Evolutionary conservation across 2,329 filamentous ascomycete species (phyloP), one percentile per base, ranked within the genome.

Genomic region (Leptodontidium sp.): DNA sequence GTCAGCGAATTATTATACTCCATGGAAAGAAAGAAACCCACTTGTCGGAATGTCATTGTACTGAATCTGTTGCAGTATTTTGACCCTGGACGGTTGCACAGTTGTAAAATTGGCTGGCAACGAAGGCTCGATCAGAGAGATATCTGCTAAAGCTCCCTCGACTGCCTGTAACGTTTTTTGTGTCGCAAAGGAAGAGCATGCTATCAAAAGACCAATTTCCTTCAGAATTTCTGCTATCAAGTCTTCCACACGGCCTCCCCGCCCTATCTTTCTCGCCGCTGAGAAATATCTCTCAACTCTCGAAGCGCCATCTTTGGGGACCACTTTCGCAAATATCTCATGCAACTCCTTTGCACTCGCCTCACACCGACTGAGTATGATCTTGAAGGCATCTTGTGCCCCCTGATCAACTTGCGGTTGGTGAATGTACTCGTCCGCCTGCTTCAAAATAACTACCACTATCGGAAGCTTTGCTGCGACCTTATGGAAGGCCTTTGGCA

Each of bases 401-500:
- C 8, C n/a, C 5, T 50, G 47, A 8, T 50, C 47, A 24, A 50
- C 7, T 11, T 50, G 47, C 11, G 47, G n/a, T 8, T 50, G 17
- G 8, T 24, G 47, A 21, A 50, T 50, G 47, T 50, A 50, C 47
- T 24, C 47, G 5, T 50, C n/a, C 7, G 47, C 47, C n/a, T 50
- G 47, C n/a, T 24, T 11, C 47, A 50, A 8, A n/a, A 50, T 50
- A 11, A 50, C 17, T n/a, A 50, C 47, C 6, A 50, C 47, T 21
- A 50, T 50, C 47, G 47, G 47, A 24, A 50, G 43, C 45, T 62
- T 62, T 6, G 38, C 40, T 15, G 59, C 40, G n/a, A 29, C 40
- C 40, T 49, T 62, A 8, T 66, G 66, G 65, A 70, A 70, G 47
- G 50, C 61, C 15, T 58, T 67, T 52, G 67, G 69, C 17, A 72